Evolutionary conservation across 1,284 basidiomycete species (phyloP).

Genomic region (Apiotrichum gracile): DNA sequence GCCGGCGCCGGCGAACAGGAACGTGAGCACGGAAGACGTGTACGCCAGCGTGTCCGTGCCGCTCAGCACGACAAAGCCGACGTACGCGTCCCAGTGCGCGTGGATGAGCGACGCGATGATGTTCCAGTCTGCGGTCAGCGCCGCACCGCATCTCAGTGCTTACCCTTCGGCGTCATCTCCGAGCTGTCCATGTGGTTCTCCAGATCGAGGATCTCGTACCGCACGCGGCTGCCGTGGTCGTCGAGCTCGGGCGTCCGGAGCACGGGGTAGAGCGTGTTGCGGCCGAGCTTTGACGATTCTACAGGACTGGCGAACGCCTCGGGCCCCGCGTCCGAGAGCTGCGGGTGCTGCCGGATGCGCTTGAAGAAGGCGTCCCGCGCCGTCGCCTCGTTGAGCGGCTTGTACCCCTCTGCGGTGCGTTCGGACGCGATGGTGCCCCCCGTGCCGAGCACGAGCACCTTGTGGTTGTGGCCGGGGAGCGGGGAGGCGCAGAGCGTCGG

Average conservation of each 20-base stretch:
- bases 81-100: conserved; percentile 40
- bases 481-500: background rate
- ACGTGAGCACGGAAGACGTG: conserved; percentile 40
- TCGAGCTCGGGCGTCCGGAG: conserved; percentile 37
- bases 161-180: conserved; percentile 44
- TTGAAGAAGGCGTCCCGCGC: conserved; percentile 37
- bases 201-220: conserved; percentile 43
- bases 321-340: conserved; percentile 22
- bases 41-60: conserved; percentile 45
- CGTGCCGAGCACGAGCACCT: conserved; percentile 38
- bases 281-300: conserved; percentile 14
- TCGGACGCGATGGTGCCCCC: conserved; percentile 44
- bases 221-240: conserved; percentile 28
- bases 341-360: conserved; percentile 42
- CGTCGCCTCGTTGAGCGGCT: conserved; percentile 31
- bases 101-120: conserved; percentile 36
- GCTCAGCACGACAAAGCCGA: conserved; percentile 41
- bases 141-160: conserved; percentile 3
- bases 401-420: conserved; percentile 33
- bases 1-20: conserved; percentile 38
- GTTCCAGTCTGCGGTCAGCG: conserved; percentile 36
- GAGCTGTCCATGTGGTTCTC: conserved; percentile 42
- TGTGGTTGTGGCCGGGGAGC: background rate
- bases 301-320: conserved; percentile 1
- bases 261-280: conserved; percentile 32